These are phyloP conservation scores for Eremochloa ophiuroides DNA, from an alignment of 176 grass and related monocot genomes.

Conservation along the genomic window DNA sequence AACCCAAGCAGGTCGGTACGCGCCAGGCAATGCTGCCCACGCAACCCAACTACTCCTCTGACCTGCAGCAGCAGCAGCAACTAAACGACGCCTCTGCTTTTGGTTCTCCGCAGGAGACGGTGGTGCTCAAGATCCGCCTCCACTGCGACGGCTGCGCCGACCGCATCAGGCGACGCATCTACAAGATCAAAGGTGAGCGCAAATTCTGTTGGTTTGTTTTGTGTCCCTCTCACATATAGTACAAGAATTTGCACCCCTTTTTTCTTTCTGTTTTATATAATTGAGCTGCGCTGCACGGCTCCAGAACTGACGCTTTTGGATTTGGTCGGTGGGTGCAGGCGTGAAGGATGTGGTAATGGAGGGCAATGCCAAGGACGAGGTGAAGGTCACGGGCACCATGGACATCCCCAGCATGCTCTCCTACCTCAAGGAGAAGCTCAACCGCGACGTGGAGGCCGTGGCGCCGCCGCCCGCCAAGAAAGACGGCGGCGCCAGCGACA, in stretches of 20 bases:
- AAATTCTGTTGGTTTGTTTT: not conserved
- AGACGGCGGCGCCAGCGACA: conserved; percentile 12
- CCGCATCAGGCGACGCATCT: conserved; percentile 57
- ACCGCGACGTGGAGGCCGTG: conserved; percentile 62
- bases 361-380: conserved; percentile 53
- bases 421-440: conserved; percentile 65
- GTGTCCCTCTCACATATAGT: not conserved
- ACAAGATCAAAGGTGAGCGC: conserved; percentile 73
- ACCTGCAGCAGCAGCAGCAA: not conserved
- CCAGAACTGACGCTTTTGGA: not conserved
- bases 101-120: conserved; percentile 34
- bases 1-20: conserved; percentile 49
- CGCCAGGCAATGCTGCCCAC: conserved; percentile 5
- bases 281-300: not conserved
- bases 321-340: conserved; percentile 28
- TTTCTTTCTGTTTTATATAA: not conserved
- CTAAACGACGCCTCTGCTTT: conserved; percentile 14
- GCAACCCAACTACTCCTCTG: conserved; percentile 24
- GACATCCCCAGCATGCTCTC: conserved; percentile 47
- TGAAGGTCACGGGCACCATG: conserved; percentile 74
- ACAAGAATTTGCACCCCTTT: not conserved
- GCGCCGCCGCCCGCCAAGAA: conserved; percentile 39
- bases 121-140: conserved; percentile 74
- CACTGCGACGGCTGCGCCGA: conserved; percentile 90
- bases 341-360: conserved; percentile 76